Conservation (phyloP, 345 rosid species). For the Salix udensis region DNA sequence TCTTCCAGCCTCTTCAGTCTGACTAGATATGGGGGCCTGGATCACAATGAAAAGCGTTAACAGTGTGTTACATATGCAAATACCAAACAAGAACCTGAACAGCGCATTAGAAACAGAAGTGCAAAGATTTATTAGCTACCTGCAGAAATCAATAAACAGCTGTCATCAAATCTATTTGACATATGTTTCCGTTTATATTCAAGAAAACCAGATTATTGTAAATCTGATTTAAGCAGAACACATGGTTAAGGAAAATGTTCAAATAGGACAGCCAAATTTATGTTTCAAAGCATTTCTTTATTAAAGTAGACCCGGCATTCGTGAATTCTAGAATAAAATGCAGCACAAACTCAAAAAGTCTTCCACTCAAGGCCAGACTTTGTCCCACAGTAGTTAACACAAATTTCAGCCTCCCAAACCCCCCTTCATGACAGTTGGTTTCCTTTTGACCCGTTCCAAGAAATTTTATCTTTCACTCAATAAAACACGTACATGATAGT, state of each 20-base stretch:
- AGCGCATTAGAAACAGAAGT: neutral
- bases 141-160: neutral
- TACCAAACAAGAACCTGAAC: neutral
- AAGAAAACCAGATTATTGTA: neutral
- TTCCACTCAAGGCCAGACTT: neutral
- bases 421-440: neutral
- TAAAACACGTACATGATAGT: neutral
- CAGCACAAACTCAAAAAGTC: neutral
- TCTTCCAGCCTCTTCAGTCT: constrained; percentile 35
- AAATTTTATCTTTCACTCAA: neutral
- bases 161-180: neutral
- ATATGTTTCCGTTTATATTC: neutral
- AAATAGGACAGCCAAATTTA: neutral
- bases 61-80: neutral
- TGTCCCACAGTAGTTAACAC: neutral
- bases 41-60: constrained; percentile 1
- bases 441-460: neutral
- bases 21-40: constrained; percentile 30
- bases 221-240: neutral
- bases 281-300: neutral
- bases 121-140: neutral
- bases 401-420: neutral
- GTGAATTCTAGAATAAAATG: neutral
- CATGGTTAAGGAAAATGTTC: neutral
- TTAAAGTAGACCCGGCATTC: neutral